phyloP scores from a whole-genome alignment of 305 asterid species.

The Fraxinus ornus region DNA sequence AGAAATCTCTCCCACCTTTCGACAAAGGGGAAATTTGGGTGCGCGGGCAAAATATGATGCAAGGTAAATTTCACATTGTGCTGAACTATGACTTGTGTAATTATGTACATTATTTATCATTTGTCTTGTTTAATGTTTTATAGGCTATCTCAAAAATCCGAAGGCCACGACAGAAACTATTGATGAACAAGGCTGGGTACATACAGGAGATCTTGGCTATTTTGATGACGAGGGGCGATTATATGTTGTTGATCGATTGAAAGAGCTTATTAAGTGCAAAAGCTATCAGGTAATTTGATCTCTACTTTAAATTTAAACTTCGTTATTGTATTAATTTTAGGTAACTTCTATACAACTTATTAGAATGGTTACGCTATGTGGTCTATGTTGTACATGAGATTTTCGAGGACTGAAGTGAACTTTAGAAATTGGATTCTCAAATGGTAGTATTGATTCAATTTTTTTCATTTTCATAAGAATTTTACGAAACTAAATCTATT shows the following conservation, averaged over 20 bases:
- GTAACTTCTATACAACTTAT: too few relatives aligned
- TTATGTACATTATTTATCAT: too few relatives aligned
- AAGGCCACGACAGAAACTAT: slow-evolving; percentile 30
- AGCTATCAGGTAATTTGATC: slow-evolving; percentile 33
- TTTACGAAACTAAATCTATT: too few relatives aligned
- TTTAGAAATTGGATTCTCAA: too few relatives aligned
- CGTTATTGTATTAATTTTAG: too few relatives aligned
- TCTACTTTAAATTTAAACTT: neutral
- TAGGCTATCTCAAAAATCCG: slow-evolving; percentile 33
- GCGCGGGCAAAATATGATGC: slow-evolving; percentile 34
- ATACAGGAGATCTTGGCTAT: slow-evolving; percentile 45
- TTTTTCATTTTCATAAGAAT: too few relatives aligned
- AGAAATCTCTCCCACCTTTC: slow-evolving; percentile 32
- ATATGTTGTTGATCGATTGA: slow-evolving; percentile 39
- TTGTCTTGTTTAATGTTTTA: neutral
- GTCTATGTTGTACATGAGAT: too few relatives aligned
- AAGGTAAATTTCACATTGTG: slow-evolving; percentile 25
- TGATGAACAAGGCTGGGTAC: slow-evolving; percentile 36
- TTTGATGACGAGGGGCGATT: slow-evolving; percentile 40
- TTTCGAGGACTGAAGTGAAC: too few relatives aligned
- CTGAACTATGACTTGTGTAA: neutral
- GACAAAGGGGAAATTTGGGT: slow-evolving; percentile 40
- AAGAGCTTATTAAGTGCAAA: slow-evolving; percentile 46
- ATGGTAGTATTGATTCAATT: too few relatives aligned
- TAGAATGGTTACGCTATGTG: too few relatives aligned